A percentile compares a stretch with the other conserved stretches of the same genome.
Conservation (phyloP, 2,329 filamentous ascomycete species). For the Lachnellula occidentalis region DNA sequence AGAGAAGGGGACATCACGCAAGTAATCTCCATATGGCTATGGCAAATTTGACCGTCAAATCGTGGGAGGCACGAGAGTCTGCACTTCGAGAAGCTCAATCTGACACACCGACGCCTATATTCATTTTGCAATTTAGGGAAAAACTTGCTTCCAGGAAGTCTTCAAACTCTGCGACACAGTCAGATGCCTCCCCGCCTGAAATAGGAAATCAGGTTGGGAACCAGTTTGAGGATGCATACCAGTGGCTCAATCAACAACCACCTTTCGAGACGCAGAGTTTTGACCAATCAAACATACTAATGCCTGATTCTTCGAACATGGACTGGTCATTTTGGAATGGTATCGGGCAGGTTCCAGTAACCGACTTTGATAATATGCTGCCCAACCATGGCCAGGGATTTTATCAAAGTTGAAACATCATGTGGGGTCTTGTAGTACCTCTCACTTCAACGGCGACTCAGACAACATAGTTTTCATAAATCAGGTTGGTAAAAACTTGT, state of each 20-base stretch:
- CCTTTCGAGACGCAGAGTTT: neutral
- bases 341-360: conserved; percentile 2
- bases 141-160: neutral
- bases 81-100: neutral
- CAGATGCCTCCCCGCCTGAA: neutral
- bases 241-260: conserved; percentile 5
- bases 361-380: neutral
- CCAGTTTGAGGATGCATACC: conserved; percentile 1
- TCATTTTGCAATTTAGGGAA: conserved; percentile 4
- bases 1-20: neutral
- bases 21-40: conserved; percentile 18
- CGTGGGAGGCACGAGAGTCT: conserved; percentile 23
- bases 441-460: too few species aligned
- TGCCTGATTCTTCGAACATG: conserved; percentile 4
- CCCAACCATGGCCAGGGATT: neutral
- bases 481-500: too few species aligned
- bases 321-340: conserved; percentile 17
- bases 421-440: too few species aligned
- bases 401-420: too few species aligned
- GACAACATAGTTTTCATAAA: too few species aligned
- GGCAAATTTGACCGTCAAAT: conserved; percentile 20
- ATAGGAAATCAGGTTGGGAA: neutral
- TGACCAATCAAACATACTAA: conserved; percentile 1
- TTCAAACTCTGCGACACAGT: neutral
- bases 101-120: conserved; percentile 1